These are phyloP conservation scores for Graphilbum sp. DNA, from an alignment of 2,329 filamentous ascomycete genomes.

Conservation along the genomic window DNA sequence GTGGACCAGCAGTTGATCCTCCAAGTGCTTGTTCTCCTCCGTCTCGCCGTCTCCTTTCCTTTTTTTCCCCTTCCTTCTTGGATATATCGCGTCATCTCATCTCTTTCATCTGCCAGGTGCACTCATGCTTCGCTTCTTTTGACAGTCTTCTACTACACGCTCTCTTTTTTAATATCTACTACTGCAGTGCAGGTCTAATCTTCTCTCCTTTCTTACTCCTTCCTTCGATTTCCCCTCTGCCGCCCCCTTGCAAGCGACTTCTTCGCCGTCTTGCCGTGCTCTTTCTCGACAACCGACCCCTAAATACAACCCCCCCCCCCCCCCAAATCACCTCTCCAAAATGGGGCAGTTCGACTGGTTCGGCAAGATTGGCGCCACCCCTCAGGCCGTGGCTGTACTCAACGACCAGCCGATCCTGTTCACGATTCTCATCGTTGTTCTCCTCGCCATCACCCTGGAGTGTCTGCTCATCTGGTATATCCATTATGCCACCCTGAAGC, in stretches of 20 bases:
- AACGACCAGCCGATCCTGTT: constrained; percentile 46
- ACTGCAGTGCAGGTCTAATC: background rate
- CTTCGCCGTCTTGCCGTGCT: too few relatives aligned
- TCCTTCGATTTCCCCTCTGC: background rate
- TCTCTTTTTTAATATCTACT: constrained; percentile 1
- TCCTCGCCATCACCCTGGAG: constrained; percentile 31
- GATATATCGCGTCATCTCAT: background rate
- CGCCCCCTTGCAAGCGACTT: too few relatives aligned
- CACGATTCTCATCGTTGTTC: constrained; percentile 37
- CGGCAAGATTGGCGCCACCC: constrained; percentile 37
- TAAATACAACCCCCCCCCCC: constrained; percentile 1
- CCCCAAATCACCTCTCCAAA: background rate
- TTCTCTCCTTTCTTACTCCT: background rate
- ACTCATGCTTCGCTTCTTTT: background rate
- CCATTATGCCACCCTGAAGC: constrained; percentile 42
- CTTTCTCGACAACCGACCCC: background rate
- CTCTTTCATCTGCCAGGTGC: background rate
- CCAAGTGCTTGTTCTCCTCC: background rate
- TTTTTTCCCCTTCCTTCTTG: background rate
- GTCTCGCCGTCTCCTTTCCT: background rate
- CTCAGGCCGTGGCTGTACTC: constrained; percentile 39
- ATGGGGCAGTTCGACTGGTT: constrained; percentile 41
- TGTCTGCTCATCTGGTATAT: constrained; percentile 37
- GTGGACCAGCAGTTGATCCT: background rate
- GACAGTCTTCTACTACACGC: background rate